These are phyloP conservation scores for Lipomyces yamanashiensis DNA, from an alignment of 805 yeast species.

Conservation along the genomic window DNA sequence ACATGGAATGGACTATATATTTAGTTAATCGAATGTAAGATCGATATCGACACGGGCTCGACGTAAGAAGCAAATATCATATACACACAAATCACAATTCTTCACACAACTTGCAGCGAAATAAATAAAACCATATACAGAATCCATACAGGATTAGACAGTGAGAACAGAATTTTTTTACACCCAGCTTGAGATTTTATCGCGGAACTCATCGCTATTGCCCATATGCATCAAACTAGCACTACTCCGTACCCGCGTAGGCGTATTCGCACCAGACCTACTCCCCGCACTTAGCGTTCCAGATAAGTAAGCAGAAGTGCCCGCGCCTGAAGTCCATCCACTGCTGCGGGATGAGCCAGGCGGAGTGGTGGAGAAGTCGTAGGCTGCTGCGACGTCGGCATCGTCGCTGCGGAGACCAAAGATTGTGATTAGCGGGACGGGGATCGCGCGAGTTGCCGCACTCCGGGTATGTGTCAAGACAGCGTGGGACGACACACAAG, in stretches of 20 bases:
- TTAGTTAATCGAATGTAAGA: too few species aligned
- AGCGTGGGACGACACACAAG: not conserved
- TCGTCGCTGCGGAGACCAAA: not conserved
- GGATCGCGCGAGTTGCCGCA: not conserved
- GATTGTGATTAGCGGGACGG: not conserved
- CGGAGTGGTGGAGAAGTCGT: not conserved
- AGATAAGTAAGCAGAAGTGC: not conserved
- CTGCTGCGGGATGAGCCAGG: not conserved
- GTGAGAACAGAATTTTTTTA: not conserved
- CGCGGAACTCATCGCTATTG: not conserved
- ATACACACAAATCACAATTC: too few species aligned
- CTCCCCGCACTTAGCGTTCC: not conserved
- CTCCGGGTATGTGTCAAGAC: not conserved
- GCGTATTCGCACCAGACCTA: constrained; percentile 8
- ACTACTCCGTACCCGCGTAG: constrained; percentile 10
- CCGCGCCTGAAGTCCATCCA: constrained; percentile 7
- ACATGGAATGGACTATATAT: too few species aligned
- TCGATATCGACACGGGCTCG: too few species aligned
- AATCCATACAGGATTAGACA: not conserved
- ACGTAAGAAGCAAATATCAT: not conserved
- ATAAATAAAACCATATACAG: not conserved
- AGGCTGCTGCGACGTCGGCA: not conserved
- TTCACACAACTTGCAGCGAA: not conserved
- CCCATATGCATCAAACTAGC: constrained; percentile 15
- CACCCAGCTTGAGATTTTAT: not conserved